phyloP scores from a whole-genome alignment of 2,329 filamentous ascomycete genomes.

The Fusarium paranaense region DNA sequence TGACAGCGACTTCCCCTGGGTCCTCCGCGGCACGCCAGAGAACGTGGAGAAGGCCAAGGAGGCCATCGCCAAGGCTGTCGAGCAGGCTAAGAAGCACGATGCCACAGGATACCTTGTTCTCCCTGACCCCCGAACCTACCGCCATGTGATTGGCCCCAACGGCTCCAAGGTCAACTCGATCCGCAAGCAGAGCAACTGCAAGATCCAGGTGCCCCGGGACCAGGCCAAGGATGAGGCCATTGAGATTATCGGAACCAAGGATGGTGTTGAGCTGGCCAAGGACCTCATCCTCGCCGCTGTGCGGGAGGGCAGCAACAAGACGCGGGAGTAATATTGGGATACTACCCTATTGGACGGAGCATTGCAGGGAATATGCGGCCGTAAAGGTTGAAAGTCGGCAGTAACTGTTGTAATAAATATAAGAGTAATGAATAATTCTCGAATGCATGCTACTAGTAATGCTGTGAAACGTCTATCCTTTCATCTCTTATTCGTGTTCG shows the following conservation, averaged over 20 bases:
- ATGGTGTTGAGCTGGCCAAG: slow-evolving; percentile 87
- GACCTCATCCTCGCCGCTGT: slow-evolving; percentile 90
- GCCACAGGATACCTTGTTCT: slow-evolving; percentile 89
- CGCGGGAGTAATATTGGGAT: slow-evolving; percentile 44
- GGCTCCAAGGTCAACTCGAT: slow-evolving; percentile 94
- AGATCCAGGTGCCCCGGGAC: slow-evolving; percentile 91
- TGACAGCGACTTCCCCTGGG: slow-evolving; percentile 86
- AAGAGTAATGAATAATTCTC: slow-evolving; percentile 30
- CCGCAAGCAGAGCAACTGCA: slow-evolving; percentile 90
- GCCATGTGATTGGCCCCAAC: slow-evolving; percentile 88
- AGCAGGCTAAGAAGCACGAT: slow-evolving; percentile 75
- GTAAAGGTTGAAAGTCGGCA: slow-evolving; percentile 8
- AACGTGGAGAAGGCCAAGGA: slow-evolving; percentile 85
- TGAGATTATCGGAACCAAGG: slow-evolving; percentile 83
- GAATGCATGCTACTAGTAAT: not conserved
- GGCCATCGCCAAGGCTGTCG: slow-evolving; percentile 77
- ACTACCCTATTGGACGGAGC: slow-evolving; percentile 26
- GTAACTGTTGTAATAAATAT: slow-evolving; percentile 34
- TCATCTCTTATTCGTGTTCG: slow-evolving; percentile 36
- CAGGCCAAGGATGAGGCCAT: slow-evolving; percentile 84
- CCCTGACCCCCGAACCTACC: slow-evolving; percentile 89
- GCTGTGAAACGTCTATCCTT: not conserved
- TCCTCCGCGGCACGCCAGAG: slow-evolving; percentile 82
- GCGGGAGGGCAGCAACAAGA: slow-evolving; percentile 63
- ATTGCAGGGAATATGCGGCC: slow-evolving; percentile 22